Base-by-base conservation (phyloP, 2,329 filamentous ascomycete genomes). In the Rhynchosporium agropyri region DNA sequence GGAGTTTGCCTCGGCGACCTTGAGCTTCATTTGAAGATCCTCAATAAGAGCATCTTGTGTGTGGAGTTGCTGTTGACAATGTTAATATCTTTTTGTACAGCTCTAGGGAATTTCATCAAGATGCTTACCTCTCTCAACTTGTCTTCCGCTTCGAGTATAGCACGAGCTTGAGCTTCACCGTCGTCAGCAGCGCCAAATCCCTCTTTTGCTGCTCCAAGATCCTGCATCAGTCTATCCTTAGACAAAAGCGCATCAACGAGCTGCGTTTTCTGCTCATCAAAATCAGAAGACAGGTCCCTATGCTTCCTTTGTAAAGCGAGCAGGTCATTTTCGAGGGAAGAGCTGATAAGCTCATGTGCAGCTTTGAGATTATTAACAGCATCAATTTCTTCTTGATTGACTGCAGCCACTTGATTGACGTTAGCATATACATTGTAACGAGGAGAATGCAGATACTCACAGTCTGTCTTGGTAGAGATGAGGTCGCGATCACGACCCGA, bases 161-260 rank as follows among this genome's bases (percentile, higher is more conserved):
- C 48, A 29, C 51, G 42, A 40, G 58, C 77, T 76, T 86, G 85
- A 70, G 85, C 83, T 55, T 36, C 50, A 54, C 58, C 64, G 10
- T 63, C 54, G 36, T 57, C 55, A 42, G 55, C 31, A 49, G 51
- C 49, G n/a, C 58, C 33, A 43, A 45, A 56, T 54, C 43, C 38
- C 58, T 67, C 68, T 38, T 64, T 65, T 13, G 64, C 36, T 20
- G 62, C 58, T 33, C 61, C 82, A 42, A 80, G 75, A 63, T 84
- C 79, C 72, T 83, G 83, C 60, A 82, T 80, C 60, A 86, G 77
- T 73, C 82, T 82, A 64, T 88, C 84, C 72, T 87, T 87, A 66
- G 82, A 80, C 51, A 88, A 77, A 20, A 88, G 78, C 50, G 83
- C 81, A 46, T 84, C 80, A 67, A 88, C 79, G 29, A 88, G 79